Percentiles rank a stretch among this genome's conserved stretches.
These are phyloP conservation scores for Phytophthora kernoviae DNA, from an alignment of 352 stramenopile genomes.

Conservation along the genomic window DNA sequence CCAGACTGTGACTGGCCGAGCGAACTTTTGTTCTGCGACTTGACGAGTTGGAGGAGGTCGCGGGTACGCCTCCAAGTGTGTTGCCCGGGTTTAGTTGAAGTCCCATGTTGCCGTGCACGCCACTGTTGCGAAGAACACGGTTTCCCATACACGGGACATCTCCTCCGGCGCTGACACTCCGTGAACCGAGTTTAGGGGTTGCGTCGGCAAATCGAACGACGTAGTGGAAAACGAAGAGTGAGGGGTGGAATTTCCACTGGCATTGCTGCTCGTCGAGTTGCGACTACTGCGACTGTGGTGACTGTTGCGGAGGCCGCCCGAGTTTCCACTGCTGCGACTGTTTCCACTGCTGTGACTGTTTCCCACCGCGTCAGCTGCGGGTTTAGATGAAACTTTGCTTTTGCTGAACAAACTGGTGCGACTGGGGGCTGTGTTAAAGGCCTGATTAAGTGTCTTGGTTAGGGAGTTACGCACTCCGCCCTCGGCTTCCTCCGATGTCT, in stretches of 20 bases:
- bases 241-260: not conserved
- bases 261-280: conserved; percentile 14
- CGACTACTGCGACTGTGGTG: conserved; percentile 12
- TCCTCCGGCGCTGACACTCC: conserved; percentile 36
- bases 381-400: conserved; percentile 12
- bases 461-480: conserved; percentile 23
- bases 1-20: conserved; percentile 19
- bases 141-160: conserved; percentile 22
- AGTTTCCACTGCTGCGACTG: conserved; percentile 15
- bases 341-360: conserved; percentile 1
- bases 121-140: conserved; percentile 28
- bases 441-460: conserved; percentile 31
- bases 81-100: conserved; percentile 19
- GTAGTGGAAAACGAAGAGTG: conserved; percentile 30
- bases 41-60: not conserved
- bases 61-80: conserved; percentile 4
- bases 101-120: conserved; percentile 31
- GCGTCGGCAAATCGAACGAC: conserved; percentile 23
- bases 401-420: conserved; percentile 31
- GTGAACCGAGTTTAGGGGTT: conserved; percentile 31
- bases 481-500: conserved; percentile 18
- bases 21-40: conserved; percentile 20
- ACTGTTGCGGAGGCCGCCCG: not conserved
- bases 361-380: conserved; percentile 1
- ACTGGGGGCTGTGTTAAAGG: conserved; percentile 25